Conservation (phyloP, 306 rosid species). For the Crotalaria pallida region DNA sequence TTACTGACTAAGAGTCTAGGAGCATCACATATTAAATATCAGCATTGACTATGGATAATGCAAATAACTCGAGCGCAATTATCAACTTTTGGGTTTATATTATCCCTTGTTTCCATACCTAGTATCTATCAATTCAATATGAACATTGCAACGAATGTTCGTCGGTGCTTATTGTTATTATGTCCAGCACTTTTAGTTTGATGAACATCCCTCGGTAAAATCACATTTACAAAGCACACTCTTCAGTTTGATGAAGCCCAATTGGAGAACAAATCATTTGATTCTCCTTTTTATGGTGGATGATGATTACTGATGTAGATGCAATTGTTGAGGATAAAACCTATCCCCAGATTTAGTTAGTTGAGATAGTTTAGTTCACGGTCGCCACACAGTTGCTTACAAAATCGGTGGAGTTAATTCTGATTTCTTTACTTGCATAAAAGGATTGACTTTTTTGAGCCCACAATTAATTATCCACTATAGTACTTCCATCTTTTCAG, state of each 20-base stretch:
- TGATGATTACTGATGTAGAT: background rate
- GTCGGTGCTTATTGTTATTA: conserved; percentile 1
- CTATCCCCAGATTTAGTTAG: background rate
- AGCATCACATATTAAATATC: background rate
- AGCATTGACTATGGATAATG: no score
- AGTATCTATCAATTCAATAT: no score
- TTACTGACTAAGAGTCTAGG: background rate
- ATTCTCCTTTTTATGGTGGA: background rate
- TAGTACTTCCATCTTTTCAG: background rate
- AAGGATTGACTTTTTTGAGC: conserved; percentile 1
- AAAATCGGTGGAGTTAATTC: conserved; percentile 12
- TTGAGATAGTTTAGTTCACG: background rate
- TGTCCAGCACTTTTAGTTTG: background rate
- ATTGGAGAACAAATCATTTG: background rate
- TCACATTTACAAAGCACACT: conserved; percentile 1
- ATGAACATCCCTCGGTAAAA: background rate
- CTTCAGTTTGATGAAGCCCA: conserved; percentile 3
- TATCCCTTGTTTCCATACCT: no score
- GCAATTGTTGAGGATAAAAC: background rate
- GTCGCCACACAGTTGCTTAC: background rate
- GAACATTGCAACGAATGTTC: background rate
- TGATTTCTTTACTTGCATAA: background rate
- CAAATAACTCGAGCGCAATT: no score
- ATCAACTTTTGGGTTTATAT: no score
- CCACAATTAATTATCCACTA: background rate